These are phyloP conservation scores for Septoria petroselini DNA, from an alignment of 2,329 filamentous ascomycete genomes.

Conservation along the genomic window DNA sequence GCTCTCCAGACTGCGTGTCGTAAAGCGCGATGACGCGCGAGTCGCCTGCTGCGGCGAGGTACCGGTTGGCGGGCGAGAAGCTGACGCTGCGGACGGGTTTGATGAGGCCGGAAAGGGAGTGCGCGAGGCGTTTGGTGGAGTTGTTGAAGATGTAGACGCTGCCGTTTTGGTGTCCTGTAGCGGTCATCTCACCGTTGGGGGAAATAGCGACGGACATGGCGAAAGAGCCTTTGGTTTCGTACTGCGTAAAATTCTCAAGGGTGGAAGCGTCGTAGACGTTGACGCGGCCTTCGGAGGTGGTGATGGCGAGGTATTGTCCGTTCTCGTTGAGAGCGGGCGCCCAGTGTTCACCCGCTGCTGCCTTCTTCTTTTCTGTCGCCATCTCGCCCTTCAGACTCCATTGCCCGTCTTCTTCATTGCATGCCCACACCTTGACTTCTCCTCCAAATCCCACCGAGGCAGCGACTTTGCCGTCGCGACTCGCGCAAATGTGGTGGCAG, in stretches of 20 bases:
- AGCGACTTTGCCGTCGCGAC: constrained; percentile 66
- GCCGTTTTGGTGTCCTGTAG: constrained; percentile 89
- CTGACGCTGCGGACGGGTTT: constrained; percentile 81
- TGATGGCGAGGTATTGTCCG: constrained; percentile 79
- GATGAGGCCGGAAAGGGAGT: constrained; percentile 83
- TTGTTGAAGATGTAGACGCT: constrained; percentile 95
- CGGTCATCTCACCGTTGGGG: constrained; percentile 76
- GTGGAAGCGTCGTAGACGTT: constrained; percentile 73
- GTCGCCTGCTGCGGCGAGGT: constrained; percentile 87
- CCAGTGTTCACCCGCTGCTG: constrained; percentile 69
- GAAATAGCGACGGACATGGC: constrained; percentile 82
- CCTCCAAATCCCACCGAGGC: constrained; percentile 88
- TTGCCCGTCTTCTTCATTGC: constrained; percentile 44
- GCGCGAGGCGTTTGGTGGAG: constrained; percentile 76
- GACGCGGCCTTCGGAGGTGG: constrained; percentile 81
- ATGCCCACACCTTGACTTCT: constrained; percentile 78
- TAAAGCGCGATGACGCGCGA: constrained; percentile 86
- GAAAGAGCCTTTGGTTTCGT: constrained; percentile 91
- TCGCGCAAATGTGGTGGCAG: constrained; percentile 81
- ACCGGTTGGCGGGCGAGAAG: constrained; percentile 81
- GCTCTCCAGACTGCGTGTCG: constrained; percentile 87
- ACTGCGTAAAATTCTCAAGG: constrained; percentile 66
- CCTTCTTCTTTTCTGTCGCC: constrained; percentile 43
- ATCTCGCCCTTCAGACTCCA: constrained; percentile 52
- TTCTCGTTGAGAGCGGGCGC: constrained; percentile 80